Conservation (phyloP, 1,284 basidiomycete genomes). For the Xanthoconium separans region DNA sequence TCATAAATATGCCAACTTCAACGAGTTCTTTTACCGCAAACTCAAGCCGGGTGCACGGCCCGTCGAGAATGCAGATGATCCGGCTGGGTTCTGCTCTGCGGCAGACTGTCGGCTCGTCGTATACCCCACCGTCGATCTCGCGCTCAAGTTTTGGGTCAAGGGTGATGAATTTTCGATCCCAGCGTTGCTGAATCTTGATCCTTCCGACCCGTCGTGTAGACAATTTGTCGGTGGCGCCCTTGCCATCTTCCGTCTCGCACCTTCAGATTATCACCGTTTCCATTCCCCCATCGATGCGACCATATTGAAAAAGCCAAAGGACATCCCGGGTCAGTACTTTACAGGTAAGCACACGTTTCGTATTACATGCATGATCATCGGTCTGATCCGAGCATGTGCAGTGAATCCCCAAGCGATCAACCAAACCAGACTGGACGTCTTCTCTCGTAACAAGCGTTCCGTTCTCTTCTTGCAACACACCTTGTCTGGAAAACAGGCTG, state of each 20-base stretch:
- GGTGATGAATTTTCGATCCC: constrained; percentile 71
- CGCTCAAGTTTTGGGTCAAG: constrained; percentile 77
- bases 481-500: constrained; percentile 45
- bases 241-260: constrained; percentile 75
- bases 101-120: constrained; percentile 79
- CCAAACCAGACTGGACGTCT: constrained; percentile 66
- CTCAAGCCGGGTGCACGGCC: constrained; percentile 67
- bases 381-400: constrained; percentile 18
- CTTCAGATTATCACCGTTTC: constrained; percentile 85
- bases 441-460: constrained; percentile 69
- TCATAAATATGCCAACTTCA: constrained; percentile 68
- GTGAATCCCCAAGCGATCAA: constrained; percentile 85
- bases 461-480: constrained; percentile 53
- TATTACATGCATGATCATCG: background rate
- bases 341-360: constrained; percentile 40
- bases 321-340: constrained; percentile 58
- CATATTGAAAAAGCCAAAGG: constrained; percentile 44
- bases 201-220: constrained; percentile 40
- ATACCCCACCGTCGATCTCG: constrained; percentile 57
- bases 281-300: constrained; percentile 73
- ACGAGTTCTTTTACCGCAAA: constrained; percentile 77
- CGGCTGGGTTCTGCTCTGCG: constrained; percentile 56
- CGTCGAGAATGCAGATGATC: constrained; percentile 57
- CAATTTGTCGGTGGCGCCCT: constrained; percentile 50
- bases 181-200: constrained; percentile 49